These are phyloP conservation scores for Hypoxylon sp. DNA, from an alignment of 2,329 filamentous ascomycete genomes.

Conservation along the genomic window DNA sequence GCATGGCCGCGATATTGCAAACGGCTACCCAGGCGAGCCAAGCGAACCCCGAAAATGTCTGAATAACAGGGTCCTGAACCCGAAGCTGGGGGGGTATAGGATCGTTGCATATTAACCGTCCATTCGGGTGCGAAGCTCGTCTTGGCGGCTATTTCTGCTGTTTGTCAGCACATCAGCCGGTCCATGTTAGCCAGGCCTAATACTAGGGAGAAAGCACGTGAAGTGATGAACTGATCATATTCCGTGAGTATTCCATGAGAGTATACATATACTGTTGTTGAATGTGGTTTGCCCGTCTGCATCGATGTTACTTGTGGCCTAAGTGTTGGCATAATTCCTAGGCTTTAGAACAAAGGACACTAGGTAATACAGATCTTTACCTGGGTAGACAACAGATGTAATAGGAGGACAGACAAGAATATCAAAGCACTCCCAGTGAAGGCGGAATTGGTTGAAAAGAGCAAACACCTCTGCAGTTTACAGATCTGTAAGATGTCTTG, in stretches of 20 bases:
- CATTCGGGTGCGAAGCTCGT: conserved; percentile 31
- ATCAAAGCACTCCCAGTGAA: no score
- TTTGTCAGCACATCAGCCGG: conserved; percentile 22
- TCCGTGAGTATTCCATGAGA: neutral
- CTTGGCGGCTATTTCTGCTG: conserved; percentile 23
- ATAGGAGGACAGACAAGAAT: no score
- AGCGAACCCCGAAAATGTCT: conserved; percentile 11
- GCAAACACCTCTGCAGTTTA: no score
- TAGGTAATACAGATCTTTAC: no score
- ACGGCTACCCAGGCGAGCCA: no score
- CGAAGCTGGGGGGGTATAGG: conserved; percentile 24
- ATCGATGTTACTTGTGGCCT: no score
- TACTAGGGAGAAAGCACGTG: neutral
- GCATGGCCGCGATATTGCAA: conserved; percentile 11
- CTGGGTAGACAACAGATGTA: no score
- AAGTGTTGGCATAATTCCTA: no score
- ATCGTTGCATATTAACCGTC: conserved; percentile 34
- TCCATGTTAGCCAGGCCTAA: conserved; percentile 21
- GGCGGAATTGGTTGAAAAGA: no score
- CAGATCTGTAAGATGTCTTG: neutral
- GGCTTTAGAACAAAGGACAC: no score
- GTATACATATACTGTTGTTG: neutral
- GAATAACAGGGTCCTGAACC: conserved; percentile 8
- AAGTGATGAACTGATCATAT: conserved; percentile 3
- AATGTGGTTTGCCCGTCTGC: no score